Conservation (phyloP, 1,284 basidiomycete species). For the Ganoderma resinaceum region DNA sequence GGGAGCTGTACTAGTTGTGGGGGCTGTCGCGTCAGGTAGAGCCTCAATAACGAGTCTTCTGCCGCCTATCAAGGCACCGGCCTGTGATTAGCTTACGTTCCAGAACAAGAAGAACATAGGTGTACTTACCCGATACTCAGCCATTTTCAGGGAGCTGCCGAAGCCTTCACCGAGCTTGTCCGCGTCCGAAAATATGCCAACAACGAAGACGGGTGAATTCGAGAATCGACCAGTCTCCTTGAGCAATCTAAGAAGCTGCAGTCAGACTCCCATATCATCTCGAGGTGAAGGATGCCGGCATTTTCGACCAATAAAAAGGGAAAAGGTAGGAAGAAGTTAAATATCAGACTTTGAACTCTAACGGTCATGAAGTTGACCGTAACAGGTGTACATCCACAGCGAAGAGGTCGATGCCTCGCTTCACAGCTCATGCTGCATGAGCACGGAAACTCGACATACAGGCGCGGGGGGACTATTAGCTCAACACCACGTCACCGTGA, state of each 20-base stretch:
- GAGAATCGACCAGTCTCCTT: conserved; percentile 93
- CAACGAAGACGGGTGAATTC: conserved; percentile 91
- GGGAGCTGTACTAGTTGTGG: conserved; percentile 70
- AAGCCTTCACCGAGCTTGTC: conserved; percentile 96
- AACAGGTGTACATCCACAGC: too few species aligned
- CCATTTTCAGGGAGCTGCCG: conserved; percentile 94
- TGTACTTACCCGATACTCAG: conserved; percentile 84
- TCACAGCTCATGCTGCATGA: too few species aligned
- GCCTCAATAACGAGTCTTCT: conserved; percentile 81
- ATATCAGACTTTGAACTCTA: too few species aligned
- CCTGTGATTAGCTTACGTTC: conserved; percentile 11
- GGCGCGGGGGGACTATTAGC: too few species aligned
- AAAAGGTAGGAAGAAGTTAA: background rate
- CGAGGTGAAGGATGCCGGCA: background rate
- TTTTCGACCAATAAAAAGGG: background rate
- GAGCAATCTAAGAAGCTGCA: conserved; percentile 63
- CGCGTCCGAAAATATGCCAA: conserved; percentile 90
- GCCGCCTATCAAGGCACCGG: conserved; percentile 62
- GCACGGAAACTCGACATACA: too few species aligned
- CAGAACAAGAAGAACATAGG: conserved; percentile 9
- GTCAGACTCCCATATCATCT: background rate
- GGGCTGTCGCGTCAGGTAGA: conserved; percentile 83
- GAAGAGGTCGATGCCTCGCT: too few species aligned
- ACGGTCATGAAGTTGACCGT: too few species aligned
- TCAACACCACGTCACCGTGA: too few species aligned